A percentile compares a stretch with the other conserved stretches of the same genome.
Evolutionary conservation across 495 filamentous ascomycete species (phyloP).

Genomic region (Xylaria intraflava): DNA sequence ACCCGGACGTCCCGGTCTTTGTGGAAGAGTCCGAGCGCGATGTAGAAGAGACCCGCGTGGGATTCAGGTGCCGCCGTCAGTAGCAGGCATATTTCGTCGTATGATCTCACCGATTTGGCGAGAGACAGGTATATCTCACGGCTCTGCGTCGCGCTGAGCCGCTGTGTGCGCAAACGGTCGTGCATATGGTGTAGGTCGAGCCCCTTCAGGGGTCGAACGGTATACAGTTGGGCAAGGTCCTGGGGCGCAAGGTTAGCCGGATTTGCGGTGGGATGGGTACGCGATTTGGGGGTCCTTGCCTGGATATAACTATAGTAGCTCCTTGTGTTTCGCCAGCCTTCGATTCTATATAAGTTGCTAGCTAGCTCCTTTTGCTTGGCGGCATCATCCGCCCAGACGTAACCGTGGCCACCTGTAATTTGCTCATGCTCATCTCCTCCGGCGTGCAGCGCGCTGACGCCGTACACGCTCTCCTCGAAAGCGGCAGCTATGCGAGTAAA

Average conservation of each 20-base stretch:
- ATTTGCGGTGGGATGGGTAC: too few relatives aligned
- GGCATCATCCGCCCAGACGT: constrained; percentile 83
- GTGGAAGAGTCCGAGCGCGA: constrained; percentile 92
- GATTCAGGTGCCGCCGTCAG: constrained; percentile 78
- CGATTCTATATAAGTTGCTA: constrained; percentile 83
- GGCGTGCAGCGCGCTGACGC: constrained; percentile 82
- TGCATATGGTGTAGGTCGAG: constrained; percentile 88
- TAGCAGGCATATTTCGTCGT: constrained; percentile 86
- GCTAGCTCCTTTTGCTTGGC: constrained; percentile 78
- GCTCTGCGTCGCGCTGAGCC: constrained; percentile 61
- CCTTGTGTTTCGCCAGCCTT: constrained; percentile 90
- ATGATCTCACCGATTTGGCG: constrained; percentile 64
- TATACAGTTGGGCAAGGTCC: constrained; percentile 58
- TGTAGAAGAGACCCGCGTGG: constrained; percentile 84
- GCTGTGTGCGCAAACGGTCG: constrained; percentile 75
- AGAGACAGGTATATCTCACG: constrained; percentile 78
- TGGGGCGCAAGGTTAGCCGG: constrained; percentile 24
- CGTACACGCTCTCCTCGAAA: constrained; percentile 93
- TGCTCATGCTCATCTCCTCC: constrained; percentile 66
- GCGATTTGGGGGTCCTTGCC: constrained; percentile 36
- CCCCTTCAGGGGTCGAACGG: constrained; percentile 66
- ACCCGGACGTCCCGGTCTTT: constrained; percentile 70
- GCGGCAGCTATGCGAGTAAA: constrained; percentile 89
- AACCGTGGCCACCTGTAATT: constrained; percentile 71
- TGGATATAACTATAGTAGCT: constrained; percentile 95